Percentiles rank a stretch among this genome's conserved stretches.
Evolutionary conservation across 2,329 filamentous ascomycete species (phyloP).

Genomic region (Trichoderma sp.): DNA sequence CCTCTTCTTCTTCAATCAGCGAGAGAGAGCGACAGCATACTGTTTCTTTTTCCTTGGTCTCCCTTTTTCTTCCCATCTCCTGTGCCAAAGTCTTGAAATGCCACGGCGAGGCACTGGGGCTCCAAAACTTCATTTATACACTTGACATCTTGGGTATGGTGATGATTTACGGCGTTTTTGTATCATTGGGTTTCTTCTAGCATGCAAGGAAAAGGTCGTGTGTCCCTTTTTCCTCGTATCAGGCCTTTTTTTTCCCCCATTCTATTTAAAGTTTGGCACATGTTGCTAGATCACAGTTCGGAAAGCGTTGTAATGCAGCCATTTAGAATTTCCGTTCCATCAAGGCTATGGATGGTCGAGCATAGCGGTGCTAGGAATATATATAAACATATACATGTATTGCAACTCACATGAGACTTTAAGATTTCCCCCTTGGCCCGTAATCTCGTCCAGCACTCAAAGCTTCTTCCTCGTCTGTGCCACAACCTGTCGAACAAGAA

Average conservation of each 20-base stretch:
- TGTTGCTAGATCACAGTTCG: not conserved
- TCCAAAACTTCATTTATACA: not conserved
- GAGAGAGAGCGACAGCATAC: not conserved
- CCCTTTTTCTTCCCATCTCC: not conserved
- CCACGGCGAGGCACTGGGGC: not conserved
- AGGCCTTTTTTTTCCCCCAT: too few species aligned
- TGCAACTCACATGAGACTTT: not conserved
- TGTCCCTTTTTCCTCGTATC: not conserved
- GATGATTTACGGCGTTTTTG: constrained; percentile 28
- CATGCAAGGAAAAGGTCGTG: not conserved
- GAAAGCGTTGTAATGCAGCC: constrained; percentile 3
- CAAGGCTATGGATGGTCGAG: not conserved
- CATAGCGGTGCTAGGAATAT: not conserved
- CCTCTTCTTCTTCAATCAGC: not conserved
- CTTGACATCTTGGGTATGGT: constrained; percentile 23
- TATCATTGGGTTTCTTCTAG: not conserved
- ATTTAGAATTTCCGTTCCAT: not conserved
- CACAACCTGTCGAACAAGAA: constrained; percentile 32
- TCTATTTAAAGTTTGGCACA: not conserved
- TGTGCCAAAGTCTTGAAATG: not conserved
- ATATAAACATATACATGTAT: not conserved
- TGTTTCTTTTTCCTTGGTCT: not conserved
- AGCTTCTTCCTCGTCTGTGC: constrained; percentile 29
- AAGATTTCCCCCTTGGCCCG: too few species aligned
- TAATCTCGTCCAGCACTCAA: constrained; percentile 24